These are phyloP conservation scores for Paspalum vaginatum DNA, from an alignment of 176 grass and related monocot species.

Conservation along the genomic window DNA sequence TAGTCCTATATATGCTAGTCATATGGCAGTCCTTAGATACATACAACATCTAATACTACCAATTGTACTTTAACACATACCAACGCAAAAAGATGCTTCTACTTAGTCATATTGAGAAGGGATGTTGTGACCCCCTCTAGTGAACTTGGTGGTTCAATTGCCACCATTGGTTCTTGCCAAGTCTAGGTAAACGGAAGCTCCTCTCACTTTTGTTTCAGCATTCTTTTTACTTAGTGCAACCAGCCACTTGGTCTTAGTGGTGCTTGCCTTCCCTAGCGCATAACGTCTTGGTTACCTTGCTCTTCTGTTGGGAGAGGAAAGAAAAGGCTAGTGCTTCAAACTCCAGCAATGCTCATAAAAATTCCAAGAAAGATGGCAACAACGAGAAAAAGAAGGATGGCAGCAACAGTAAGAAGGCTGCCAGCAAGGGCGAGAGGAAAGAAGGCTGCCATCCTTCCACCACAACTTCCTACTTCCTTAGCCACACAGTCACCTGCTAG, in stretches of 20 bases:
- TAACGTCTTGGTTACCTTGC: neutral
- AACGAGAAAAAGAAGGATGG: too few species aligned
- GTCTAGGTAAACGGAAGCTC: neutral
- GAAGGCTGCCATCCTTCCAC: too few species aligned
- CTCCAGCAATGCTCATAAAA: neutral
- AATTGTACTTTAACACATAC: too few species aligned
- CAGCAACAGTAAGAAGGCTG: too few species aligned
- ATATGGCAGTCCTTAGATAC: too few species aligned
- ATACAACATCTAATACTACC: too few species aligned
- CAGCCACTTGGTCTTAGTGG: too few species aligned
- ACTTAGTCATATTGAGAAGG: constrained; percentile 28
- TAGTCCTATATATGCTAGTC: too few species aligned
- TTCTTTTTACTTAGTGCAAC: neutral
- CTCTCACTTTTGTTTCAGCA: neutral
- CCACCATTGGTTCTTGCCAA: neutral
- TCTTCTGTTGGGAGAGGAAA: neutral
- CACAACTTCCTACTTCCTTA: neutral
- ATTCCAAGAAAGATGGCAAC: neutral
- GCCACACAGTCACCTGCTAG: neutral
- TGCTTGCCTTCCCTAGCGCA: too few species aligned
- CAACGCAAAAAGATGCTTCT: constrained; percentile 17
- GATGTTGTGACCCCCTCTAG: neutral
- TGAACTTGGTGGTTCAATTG: neutral
- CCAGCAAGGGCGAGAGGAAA: too few species aligned
- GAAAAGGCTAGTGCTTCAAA: neutral